Evolutionary conservation across 2,329 filamentous ascomycete genomes (phyloP).

Genomic region (Colletotrichum magnum): DNA sequence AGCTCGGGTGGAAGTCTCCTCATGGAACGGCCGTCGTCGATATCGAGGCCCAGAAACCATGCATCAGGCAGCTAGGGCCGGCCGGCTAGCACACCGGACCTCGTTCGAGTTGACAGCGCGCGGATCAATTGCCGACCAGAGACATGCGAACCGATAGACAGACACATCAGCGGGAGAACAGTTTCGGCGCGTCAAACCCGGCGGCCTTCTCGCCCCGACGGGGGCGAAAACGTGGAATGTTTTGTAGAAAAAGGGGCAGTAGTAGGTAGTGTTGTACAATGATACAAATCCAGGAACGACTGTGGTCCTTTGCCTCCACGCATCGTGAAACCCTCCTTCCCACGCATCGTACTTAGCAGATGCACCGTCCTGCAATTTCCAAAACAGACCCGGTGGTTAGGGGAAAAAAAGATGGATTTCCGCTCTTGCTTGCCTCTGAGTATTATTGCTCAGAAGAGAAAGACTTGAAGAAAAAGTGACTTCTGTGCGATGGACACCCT

Average conservation of each 20-base stretch:
- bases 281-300: slow-evolving; percentile 32
- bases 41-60: too few relatives aligned
- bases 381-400: not conserved
- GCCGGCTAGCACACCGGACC: too few relatives aligned
- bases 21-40: too few relatives aligned
- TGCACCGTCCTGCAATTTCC: slow-evolving; percentile 1
- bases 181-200: slow-evolving; percentile 32
- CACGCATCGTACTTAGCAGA: not conserved
- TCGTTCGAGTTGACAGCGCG: too few relatives aligned
- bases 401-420: not conserved
- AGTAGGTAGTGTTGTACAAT: slow-evolving; percentile 22
- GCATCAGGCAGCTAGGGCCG: too few relatives aligned
- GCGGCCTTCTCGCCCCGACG: slow-evolving; percentile 32
- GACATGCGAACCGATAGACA: too few relatives aligned
- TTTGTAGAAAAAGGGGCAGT: slow-evolving; percentile 5
- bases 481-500: slow-evolving; percentile 13
- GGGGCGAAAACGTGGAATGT: slow-evolving; percentile 27
- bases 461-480: not conserved
- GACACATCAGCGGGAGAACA: not conserved
- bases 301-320: not conserved
- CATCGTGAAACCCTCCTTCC: too few relatives aligned
- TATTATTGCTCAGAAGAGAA: not conserved
- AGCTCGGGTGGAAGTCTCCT: too few relatives aligned
- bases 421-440: not conserved
- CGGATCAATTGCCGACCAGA: too few relatives aligned